Conservation (phyloP, 106 monocot species). For the Dendrobium officinale region DNA sequence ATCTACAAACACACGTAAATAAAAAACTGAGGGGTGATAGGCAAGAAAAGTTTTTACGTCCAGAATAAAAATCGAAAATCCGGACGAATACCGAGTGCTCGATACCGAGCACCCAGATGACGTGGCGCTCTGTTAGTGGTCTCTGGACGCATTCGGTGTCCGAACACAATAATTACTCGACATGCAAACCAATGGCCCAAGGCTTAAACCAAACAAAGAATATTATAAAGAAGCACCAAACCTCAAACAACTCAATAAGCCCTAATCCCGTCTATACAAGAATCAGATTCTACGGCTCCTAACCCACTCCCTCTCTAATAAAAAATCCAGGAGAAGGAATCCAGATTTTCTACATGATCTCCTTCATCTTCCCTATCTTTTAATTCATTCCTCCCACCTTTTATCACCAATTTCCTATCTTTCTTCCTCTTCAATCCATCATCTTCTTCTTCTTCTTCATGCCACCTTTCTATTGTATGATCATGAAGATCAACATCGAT, state of each 20-base stretch:
- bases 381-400: neutral
- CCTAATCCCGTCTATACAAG: neutral
- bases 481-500: conserved; percentile 85
- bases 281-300: conserved; percentile 4
- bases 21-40: neutral
- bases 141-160: no score
- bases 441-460: neutral
- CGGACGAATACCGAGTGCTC: no score
- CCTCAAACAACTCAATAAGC: neutral
- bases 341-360: neutral
- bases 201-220: neutral
- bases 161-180: no score
- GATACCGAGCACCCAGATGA: no score
- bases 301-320: neutral
- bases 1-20: no score
- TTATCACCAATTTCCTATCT: neutral
- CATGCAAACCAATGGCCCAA: neutral
- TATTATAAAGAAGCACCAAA: neutral
- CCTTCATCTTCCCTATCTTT: neutral
- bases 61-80: no score
- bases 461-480: conserved; percentile 65
- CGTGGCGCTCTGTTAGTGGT: no score
- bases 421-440: neutral
- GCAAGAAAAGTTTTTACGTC: no score
- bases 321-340: neutral